Evolutionary conservation across 331 rosid species (phyloP).

Genomic region (Ulmus americana): DNA sequence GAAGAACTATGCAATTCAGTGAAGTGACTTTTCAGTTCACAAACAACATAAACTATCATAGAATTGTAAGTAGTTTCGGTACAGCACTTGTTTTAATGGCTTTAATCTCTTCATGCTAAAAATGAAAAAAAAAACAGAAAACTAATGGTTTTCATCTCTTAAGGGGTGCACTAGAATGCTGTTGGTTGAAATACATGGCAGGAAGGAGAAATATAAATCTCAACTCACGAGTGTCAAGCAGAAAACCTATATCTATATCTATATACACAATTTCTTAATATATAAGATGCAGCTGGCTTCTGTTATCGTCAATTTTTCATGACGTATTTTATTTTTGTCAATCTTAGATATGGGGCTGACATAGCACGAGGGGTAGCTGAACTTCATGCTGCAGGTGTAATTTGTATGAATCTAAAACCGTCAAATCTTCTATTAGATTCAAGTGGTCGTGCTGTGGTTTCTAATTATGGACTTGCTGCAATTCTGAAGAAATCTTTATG

Average conservation of each 20-base stretch:
- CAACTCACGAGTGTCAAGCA: no score
- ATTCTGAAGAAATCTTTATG: conserved; percentile 86
- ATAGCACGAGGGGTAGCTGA: no score
- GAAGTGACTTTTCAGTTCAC: no score
- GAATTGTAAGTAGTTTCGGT: no score
- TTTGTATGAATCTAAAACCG: conserved; percentile 96
- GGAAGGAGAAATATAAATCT: neutral
- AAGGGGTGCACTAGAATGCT: no score
- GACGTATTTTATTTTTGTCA: conserved; percentile 27
- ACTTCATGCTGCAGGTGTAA: conserved; percentile 89
- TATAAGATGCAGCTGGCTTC: neutral
- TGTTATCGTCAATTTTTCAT: neutral
- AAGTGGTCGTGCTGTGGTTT: conserved; percentile 81
- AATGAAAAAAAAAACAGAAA: no score
- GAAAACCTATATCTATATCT: no score
- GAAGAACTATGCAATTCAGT: no score
- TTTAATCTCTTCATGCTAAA: no score
- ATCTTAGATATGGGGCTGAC: conserved; percentile 85
- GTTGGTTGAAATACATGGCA: neutral
- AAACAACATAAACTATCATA: no score
- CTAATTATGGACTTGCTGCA: conserved; percentile 92
- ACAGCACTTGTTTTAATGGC: no score
- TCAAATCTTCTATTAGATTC: conserved; percentile 92
- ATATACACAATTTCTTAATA: no score
- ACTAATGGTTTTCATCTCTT: conserved; percentile 7